These are phyloP conservation scores for Capillidium heterosporum DNA, from an alignment of 371 early-diverging fungal species.

Conservation along the genomic window DNA sequence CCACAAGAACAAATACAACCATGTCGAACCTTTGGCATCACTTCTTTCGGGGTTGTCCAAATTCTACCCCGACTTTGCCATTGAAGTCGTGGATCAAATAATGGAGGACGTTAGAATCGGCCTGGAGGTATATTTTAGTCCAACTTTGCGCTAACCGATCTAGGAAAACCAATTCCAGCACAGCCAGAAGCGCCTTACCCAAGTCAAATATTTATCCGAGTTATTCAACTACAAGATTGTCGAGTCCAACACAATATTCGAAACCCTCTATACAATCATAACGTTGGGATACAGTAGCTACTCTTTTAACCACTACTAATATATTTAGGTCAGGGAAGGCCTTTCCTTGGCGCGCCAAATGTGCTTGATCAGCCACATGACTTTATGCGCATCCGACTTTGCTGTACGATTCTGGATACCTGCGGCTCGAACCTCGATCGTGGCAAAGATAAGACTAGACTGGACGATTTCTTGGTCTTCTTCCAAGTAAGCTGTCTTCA, in stretches of 20 bases:
- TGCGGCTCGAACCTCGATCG: conserved; percentile 73
- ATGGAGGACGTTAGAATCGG: conserved; percentile 81
- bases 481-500: conserved; percentile 37
- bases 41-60: conserved; percentile 54
- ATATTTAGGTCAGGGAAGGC: conserved; percentile 44
- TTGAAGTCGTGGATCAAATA: conserved; percentile 63
- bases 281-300: conserved; percentile 63
- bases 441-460: conserved; percentile 35
- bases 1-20: conserved; percentile 82
- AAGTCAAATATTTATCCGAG: conserved; percentile 74
- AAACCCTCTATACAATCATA: conserved; percentile 62
- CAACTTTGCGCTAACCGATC: neutral
- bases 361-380: conserved; percentile 70
- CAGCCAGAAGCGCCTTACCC: conserved; percentile 74
- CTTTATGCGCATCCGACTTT: conserved; percentile 82
- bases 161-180: conserved; percentile 65
- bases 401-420: conserved; percentile 69
- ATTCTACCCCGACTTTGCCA: conserved; percentile 72
- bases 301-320: neutral
- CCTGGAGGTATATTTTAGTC: conserved; percentile 48
- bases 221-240: conserved; percentile 75
- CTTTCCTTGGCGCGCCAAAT: conserved; percentile 36
- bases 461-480: conserved; percentile 54
- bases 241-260: conserved; percentile 62
- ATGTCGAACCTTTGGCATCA: conserved; percentile 65